Evolutionary conservation across 2,329 filamentous ascomycete species (phyloP).

Genomic region (Colletotrichum sp.): DNA sequence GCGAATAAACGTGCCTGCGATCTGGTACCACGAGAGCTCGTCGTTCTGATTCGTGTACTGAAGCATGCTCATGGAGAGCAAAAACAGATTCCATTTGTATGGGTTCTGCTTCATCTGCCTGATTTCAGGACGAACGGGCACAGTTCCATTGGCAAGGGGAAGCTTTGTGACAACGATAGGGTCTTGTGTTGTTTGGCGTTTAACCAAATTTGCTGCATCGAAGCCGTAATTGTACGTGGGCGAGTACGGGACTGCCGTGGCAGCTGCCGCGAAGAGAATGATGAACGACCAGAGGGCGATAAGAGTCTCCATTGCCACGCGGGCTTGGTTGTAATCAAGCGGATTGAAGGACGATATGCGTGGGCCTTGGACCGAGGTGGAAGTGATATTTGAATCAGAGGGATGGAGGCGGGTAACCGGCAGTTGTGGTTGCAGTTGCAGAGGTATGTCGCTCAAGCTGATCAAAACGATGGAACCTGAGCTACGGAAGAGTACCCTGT

Average conservation of each 20-base stretch:
- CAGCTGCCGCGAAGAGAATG: background rate
- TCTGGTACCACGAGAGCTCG: constrained; percentile 77
- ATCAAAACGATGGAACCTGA: background rate
- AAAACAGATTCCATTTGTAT: constrained; percentile 77
- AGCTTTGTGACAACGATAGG: constrained; percentile 49
- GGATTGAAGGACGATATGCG: background rate
- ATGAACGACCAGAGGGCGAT: background rate
- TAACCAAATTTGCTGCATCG: constrained; percentile 42
- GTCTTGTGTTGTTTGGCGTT: constrained; percentile 40
- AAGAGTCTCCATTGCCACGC: background rate
- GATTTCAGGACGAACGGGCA: constrained; percentile 67
- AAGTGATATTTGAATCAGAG: background rate
- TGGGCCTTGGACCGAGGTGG: background rate
- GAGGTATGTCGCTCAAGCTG: background rate
- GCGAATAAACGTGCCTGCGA: constrained; percentile 64
- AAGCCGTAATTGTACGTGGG: constrained; percentile 56
- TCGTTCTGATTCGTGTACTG: constrained; percentile 68
- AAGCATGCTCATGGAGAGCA: constrained; percentile 77
- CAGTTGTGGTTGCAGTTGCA: background rate
- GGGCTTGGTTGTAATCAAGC: background rate
- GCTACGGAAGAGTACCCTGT: background rate
- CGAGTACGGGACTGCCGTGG: background rate
- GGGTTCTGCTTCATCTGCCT: constrained; percentile 66
- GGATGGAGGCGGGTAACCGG: background rate
- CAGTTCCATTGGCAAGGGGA: constrained; percentile 42